Evolutionary conservation across 345 rosid genomes (phyloP), one percentile per base, ranked within the genome.

Genomic region (Acer negundo): DNA sequence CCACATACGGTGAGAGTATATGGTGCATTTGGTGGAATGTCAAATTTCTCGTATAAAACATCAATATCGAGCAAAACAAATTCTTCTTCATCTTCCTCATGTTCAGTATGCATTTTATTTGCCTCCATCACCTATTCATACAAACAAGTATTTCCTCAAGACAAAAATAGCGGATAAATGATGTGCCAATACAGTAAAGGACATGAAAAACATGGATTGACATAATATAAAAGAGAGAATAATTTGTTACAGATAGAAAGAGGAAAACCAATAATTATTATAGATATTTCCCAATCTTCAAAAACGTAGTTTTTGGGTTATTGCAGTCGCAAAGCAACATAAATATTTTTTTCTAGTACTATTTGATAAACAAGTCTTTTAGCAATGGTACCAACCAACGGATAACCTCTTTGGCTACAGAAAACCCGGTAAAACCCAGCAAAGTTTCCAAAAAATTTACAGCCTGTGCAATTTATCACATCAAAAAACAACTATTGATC

Each of bases 11-110:
- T 79, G 7, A 90, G 79, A 70, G 81, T 78, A 62, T 88, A 90
- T 7, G 92, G 87, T 0, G 89, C 82, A 66, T 87, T 76, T 26
- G 91, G 84, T 0, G 85, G 86, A 53, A 90, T 78, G 47, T 86
- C 82, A 58, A 90, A 55, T 64, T 76, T 74, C 6, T 80, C 88
- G 23, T 78, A 75, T 62, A 90, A 81, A 31, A 74, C 80, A 73
- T 86, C 87, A 46, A 90, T 84, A 80, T 90, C 94, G 62, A 90
- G 89, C 67, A 90, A 63, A 26, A 87, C 81, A 69, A 82, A 86
- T 78, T 87, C 93, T 75, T 83, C 89, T 53, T 81, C 89, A 24
- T 76, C 79, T 69, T 78, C 80, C n/a, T 74, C 70, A 16, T 70
- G 75, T 53, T 10, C 73, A 47, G 47, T 67, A 13, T 12, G 75